Conservation (phyloP, 2,329 filamentous ascomycete genomes). For the Fusarium nurragi region DNA sequence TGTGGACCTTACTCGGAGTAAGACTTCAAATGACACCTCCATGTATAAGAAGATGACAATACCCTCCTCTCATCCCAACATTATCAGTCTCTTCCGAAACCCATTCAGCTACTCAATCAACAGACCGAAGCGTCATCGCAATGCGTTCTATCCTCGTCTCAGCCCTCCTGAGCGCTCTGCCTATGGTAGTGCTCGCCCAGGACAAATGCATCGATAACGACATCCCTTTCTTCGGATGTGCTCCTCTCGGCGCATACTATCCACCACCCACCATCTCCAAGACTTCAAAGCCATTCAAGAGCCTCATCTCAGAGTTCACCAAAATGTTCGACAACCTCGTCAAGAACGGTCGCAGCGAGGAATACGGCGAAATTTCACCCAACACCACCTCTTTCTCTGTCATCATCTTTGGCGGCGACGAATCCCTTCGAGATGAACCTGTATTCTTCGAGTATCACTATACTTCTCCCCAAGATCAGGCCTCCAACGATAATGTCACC, state of each 20-base stretch:
- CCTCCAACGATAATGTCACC: conserved; percentile 25
- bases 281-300: not conserved
- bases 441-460: conserved; percentile 39
- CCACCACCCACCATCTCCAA: conserved; percentile 25
- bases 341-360: conserved; percentile 21
- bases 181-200: not conserved
- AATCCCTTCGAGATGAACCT: conserved; percentile 5
- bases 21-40: fast-evolving
- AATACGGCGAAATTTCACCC: conserved; percentile 21
- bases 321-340: conserved; percentile 26
- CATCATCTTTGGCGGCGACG: conserved; percentile 27
- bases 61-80: not conserved
- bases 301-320: conserved; percentile 7
- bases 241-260: conserved; percentile 36
- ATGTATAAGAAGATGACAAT: not conserved
- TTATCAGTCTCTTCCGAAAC: not conserved
- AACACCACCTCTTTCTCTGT: conserved; percentile 39
- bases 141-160: conserved; percentile 1
- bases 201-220: not conserved
- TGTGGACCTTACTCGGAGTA: not conserved
- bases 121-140: fast-evolving
- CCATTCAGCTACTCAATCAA: not conserved
- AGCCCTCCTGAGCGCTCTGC: not conserved
- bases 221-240: conserved; percentile 32
- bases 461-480: conserved; percentile 25